Percentiles rank a stretch among this genome's conserved stretches.
Evolutionary conservation across 352 stramenopile species (phyloP).

Genomic region (Globisporangium okanoganense): DNA sequence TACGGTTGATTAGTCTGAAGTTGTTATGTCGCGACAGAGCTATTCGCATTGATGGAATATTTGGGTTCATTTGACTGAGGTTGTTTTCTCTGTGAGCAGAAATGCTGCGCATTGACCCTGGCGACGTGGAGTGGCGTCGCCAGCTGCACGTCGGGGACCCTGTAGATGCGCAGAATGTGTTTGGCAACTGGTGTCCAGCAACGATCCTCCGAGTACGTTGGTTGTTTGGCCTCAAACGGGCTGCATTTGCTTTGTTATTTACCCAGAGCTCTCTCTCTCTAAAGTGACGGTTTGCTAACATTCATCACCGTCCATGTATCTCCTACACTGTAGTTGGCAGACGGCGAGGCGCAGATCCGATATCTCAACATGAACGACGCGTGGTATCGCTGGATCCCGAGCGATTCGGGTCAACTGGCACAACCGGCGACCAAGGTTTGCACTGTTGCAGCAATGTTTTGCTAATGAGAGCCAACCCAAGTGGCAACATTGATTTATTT

Average conservation of each 20-base stretch:
- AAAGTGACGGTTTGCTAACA: background rate
- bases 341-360: conserved; percentile 61
- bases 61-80: conserved; percentile 4
- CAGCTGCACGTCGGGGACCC: conserved; percentile 62
- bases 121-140: conserved; percentile 64
- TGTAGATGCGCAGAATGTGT: conserved; percentile 76
- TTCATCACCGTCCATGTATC: background rate
- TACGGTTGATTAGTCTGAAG: conserved; percentile 8
- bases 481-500: background rate
- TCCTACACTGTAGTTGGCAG: conserved; percentile 27
- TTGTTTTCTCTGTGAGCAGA: conserved; percentile 30
- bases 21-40: background rate
- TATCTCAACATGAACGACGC: conserved; percentile 83
- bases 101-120: conserved; percentile 77
- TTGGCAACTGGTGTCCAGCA: conserved; percentile 83
- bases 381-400: conserved; percentile 64
- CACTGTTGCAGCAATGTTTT: background rate
- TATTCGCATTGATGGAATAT: background rate
- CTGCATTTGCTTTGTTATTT: background rate
- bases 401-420: conserved; percentile 63
- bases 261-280: background rate
- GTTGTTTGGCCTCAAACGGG: background rate
- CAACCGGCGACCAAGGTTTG: conserved; percentile 51
- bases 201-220: conserved; percentile 36
- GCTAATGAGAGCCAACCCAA: background rate